phyloP scores from a whole-genome alignment of 371 early-diverging fungal genomes.

The Cladochytrium tenue region DNA sequence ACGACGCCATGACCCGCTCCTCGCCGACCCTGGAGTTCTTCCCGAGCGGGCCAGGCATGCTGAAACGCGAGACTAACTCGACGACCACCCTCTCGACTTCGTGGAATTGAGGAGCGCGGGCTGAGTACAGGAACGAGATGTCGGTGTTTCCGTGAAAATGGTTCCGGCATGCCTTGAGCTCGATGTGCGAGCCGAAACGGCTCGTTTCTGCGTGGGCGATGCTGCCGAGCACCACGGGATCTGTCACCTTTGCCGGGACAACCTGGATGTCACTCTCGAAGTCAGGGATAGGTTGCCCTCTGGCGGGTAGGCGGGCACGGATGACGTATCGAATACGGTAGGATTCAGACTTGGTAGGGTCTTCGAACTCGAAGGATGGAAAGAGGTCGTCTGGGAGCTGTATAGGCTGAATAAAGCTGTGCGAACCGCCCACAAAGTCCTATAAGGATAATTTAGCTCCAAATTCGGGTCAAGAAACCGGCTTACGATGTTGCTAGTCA shows the following conservation, averaged over 20 bases:
- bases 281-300: not conserved
- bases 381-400: not conserved
- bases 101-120: not conserved
- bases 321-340: not conserved
- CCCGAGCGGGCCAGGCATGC: not conserved
- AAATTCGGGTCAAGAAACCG: too few species aligned
- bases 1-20: not conserved
- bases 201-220: not conserved
- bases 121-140: not conserved
- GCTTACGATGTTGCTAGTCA: not conserved
- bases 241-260: not conserved
- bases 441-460: not conserved
- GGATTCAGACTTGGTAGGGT: not conserved
- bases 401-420: not conserved
- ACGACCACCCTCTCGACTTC: not conserved
- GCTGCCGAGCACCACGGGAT: not conserved
- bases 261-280: not conserved
- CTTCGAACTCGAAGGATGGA: not conserved
- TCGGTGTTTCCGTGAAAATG: not conserved
- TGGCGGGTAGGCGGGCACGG: not conserved
- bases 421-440: not conserved
- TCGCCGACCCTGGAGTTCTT: not conserved
- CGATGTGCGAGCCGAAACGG: not conserved
- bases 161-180: not conserved
- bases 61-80: not conserved